These are phyloP conservation scores for Exutisphaerella laricina DNA, from an alignment of 2,329 filamentous ascomycete genomes.

Conservation along the genomic window DNA sequence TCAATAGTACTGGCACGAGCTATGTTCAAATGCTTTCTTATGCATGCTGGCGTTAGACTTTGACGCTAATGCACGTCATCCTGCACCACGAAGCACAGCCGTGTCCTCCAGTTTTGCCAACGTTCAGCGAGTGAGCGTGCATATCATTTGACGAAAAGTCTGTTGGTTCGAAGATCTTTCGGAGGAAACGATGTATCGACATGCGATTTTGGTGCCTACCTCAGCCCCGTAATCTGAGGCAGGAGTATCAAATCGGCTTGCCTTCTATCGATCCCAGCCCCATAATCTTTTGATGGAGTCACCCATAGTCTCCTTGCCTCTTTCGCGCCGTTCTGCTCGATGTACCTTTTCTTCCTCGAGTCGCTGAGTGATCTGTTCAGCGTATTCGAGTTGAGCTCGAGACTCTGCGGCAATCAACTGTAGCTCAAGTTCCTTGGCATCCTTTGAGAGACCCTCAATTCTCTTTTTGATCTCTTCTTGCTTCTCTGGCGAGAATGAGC, in stretches of 20 bases:
- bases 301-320: slow-evolving; percentile 44
- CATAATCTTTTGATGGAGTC: slow-evolving; percentile 29
- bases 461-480: slow-evolving; percentile 51
- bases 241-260: too few species aligned
- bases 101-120: too few species aligned
- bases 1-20: too few species aligned
- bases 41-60: too few species aligned
- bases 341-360: slow-evolving; percentile 53
- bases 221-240: too few species aligned
- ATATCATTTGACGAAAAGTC: too few species aligned
- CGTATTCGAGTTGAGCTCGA: slow-evolving; percentile 56
- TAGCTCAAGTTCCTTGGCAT: slow-evolving; percentile 53
- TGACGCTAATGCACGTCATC: slow-evolving; percentile 5
- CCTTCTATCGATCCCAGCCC: slow-evolving; percentile 7
- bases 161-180: too few species aligned
- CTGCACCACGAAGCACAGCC: too few species aligned
- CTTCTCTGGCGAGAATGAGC: slow-evolving; percentile 50
- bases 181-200: too few species aligned
- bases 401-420: slow-evolving; percentile 59
- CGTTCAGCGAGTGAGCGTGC: too few species aligned
- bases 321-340: slow-evolving; percentile 51
- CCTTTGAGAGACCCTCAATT: slow-evolving; percentile 27
- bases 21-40: too few species aligned
- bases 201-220: too few species aligned
- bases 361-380: slow-evolving; percentile 50